Base-by-base conservation (phyloP, 176 grass and related monocot species). In the Musa beccarii region DNA sequence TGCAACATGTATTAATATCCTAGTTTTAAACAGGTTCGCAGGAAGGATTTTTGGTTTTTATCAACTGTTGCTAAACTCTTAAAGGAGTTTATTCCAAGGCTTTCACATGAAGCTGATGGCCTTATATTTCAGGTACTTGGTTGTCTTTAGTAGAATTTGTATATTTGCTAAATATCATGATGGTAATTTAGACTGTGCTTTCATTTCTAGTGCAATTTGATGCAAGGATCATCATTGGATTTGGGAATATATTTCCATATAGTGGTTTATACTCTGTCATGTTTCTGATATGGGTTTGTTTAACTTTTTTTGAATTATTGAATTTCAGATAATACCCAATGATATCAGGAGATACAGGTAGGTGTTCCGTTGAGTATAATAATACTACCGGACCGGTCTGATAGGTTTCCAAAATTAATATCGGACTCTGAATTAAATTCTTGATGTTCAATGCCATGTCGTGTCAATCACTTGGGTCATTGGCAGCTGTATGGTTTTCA, bases 31-130 rank as follows among this genome's bases (percentile, higher is more conserved):
- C 86, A 99, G 90, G 88, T 93, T 74, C 90, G 90, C 77, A 91
- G 95, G 79, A 99, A 99, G 76, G 90, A 93, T 80, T 99, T 99
- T 79, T 99, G 95, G 95, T 79, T 94, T 24, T 88, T 99, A 57
- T 91, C 88, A 6, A 94, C 95, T 79, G 95, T 93, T 65, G 78
- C 67, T 72, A 99, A 71, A 67, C 63, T 99, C 78, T 83, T 99
- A 16, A 83, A 83, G 84, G 82, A 87, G 75, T 99, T 99, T 28
- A 99, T 99, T 85, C 95, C 88, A 53, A 79, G 69, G 69, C 90
- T 99, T 87, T 94, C 86, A 11, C 95, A 99, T 86, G 90, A 82
- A 86, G 90, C 95, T 81, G 95, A 99, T 84, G 95, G 95, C 17
- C 95, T 99, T 69, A 89, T 99, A 85, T 99, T 99, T 99, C 95